A percentile compares a stretch with the other conserved stretches of the same genome.
phyloP scores from a whole-genome alignment of 352 stramenopile genomes.

The Pythium coloratum region DNA sequence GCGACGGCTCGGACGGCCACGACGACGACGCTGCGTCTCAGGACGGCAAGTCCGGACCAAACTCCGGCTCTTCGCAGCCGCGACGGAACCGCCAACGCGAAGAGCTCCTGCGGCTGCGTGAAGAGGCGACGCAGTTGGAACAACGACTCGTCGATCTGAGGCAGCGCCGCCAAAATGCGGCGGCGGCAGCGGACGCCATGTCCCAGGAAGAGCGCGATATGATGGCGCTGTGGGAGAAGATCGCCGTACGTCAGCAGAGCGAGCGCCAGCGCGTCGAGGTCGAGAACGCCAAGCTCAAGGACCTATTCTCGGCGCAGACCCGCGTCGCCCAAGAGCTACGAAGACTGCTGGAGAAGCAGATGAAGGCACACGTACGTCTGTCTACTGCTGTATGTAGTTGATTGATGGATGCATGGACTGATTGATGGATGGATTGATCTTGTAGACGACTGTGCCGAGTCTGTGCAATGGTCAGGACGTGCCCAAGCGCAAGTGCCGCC shows the following conservation, averaged over 20 bases:
- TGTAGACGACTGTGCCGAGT: slow-evolving; percentile 10
- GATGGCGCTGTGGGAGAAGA: slow-evolving; percentile 25
- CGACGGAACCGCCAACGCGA: slow-evolving; percentile 26
- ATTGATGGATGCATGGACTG: neutral
- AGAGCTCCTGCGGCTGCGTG: slow-evolving; percentile 39
- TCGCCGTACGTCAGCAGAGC: slow-evolving; percentile 17
- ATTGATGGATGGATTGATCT: neutral
- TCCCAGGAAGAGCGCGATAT: slow-evolving; percentile 26
- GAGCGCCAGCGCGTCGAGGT: slow-evolving; percentile 14
- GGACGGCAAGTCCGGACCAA: slow-evolving; percentile 9
- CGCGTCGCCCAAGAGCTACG: slow-evolving; percentile 11
- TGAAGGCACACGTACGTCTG: neutral
- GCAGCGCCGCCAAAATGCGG: slow-evolving; percentile 14
- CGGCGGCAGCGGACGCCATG: slow-evolving; percentile 18
- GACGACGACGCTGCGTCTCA: slow-evolving; percentile 13
- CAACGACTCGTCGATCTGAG: slow-evolving; percentile 20
- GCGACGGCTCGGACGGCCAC: slow-evolving; percentile 3
- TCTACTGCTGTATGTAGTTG: neutral
- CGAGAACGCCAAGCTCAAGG: slow-evolving; percentile 25
- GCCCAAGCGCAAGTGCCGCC: neutral
- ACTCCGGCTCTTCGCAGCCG: neutral
- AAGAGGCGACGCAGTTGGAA: slow-evolving; percentile 38
- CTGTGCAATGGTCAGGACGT: slow-evolving; percentile 4
- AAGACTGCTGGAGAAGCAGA: slow-evolving; percentile 9
- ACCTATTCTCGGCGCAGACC: slow-evolving; percentile 9